Evolutionary conservation across 495 filamentous ascomycete species (phyloP).

Genomic region (Entonaema liquescens): DNA sequence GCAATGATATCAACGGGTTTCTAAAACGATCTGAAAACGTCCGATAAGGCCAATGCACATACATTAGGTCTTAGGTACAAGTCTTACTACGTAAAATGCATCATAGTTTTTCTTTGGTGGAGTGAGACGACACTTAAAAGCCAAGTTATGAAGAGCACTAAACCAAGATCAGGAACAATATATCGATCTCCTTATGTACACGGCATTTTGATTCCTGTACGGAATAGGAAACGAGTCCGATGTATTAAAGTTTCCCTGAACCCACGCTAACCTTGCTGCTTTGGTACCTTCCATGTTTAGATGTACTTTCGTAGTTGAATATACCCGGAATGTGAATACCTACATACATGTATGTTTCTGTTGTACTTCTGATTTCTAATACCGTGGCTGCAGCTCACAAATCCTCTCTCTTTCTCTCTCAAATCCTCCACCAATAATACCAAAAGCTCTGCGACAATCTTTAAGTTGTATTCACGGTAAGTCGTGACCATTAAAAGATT

Average conservation of each 20-base stretch:
- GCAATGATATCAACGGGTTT: neutral
- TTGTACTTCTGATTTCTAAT: neutral
- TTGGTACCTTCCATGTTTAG: conserved; percentile 35
- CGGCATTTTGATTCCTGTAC: conserved; percentile 31
- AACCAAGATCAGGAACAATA: conserved; percentile 28
- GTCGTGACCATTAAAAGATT: neutral
- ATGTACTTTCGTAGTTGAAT: conserved; percentile 28
- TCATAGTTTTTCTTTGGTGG: neutral
- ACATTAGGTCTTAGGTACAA: too few species aligned
- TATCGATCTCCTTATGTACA: conserved; percentile 25
- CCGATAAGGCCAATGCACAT: neutral
- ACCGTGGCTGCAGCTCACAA: neutral
- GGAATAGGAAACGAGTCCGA: conserved; percentile 33
- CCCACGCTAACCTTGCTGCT: neutral
- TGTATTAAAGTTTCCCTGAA: conserved; percentile 6
- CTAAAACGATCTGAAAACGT: neutral
- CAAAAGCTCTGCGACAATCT: neutral
- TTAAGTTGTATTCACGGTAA: neutral
- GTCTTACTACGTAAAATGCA: neutral
- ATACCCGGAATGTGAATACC: neutral
- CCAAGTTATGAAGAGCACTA: conserved; percentile 13
- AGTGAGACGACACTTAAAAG: neutral
- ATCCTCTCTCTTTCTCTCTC: too few species aligned
- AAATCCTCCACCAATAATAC: conserved; percentile 3
- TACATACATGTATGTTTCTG: neutral